phyloP scores from a whole-genome alignment of 2,329 filamentous ascomycete species.

The Coniochaeta prunicola region DNA sequence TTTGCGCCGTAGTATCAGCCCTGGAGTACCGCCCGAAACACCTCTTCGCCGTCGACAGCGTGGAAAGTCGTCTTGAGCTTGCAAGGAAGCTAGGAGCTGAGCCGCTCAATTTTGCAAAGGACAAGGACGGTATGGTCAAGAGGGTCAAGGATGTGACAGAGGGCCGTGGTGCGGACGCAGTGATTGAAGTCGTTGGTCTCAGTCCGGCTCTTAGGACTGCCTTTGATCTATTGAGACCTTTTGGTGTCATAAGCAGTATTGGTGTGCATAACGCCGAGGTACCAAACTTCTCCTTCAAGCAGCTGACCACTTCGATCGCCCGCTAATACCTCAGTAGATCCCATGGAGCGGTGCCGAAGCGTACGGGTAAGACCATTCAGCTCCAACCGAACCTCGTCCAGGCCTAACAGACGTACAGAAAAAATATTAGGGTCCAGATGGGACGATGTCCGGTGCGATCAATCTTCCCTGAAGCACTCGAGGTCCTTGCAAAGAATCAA shows the following conservation, averaged over 20 bases:
- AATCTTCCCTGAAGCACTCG: slow-evolving; percentile 59
- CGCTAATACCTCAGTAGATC: slow-evolving; percentile 38
- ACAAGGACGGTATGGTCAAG: slow-evolving; percentile 56
- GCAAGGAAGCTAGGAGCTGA: slow-evolving; percentile 72
- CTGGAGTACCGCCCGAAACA: slow-evolving; percentile 69
- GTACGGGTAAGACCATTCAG: slow-evolving; percentile 36
- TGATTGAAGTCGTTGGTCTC: slow-evolving; percentile 71
- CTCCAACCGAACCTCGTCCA: neutral
- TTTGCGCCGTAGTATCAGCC: slow-evolving; percentile 75
- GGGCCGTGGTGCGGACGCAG: slow-evolving; percentile 76
- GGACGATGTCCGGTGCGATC: slow-evolving; percentile 69
- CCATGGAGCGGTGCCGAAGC: slow-evolving; percentile 60
- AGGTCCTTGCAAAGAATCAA: slow-evolving; percentile 59
- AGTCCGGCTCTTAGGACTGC: slow-evolving; percentile 62
- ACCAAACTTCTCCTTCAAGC: slow-evolving; percentile 7
- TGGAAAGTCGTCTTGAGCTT: slow-evolving; percentile 65
- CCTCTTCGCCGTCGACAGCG: slow-evolving; percentile 71
- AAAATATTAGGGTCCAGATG: slow-evolving; percentile 69
- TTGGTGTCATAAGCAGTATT: slow-evolving; percentile 67
- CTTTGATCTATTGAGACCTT: slow-evolving; percentile 65
- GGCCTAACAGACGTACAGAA: slow-evolving; percentile 34
- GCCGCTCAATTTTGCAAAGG: slow-evolving; percentile 68
- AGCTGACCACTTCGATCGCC: neutral
- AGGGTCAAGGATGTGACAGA: slow-evolving; percentile 69
- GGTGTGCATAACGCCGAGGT: slow-evolving; percentile 71